A percentile compares a stretch with the other conserved stretches of the same genome.
phyloP scores from a whole-genome alignment of 768 basidiomycete species.

The Strobilomyces dryophilus region DNA sequence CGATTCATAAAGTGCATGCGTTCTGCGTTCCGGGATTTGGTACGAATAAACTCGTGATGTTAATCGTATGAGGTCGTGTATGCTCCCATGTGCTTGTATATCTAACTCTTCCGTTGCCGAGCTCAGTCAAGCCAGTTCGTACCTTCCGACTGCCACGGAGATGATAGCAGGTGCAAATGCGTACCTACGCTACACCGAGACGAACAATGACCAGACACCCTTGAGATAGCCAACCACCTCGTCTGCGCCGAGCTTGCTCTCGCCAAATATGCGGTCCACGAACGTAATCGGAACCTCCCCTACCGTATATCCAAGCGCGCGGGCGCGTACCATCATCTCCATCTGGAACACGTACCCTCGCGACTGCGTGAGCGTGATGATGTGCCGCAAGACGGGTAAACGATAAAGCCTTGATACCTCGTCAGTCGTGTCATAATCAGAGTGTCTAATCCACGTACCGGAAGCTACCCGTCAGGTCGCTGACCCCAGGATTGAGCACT shows the following conservation, averaged over 20 bases:
- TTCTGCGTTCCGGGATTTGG: constrained; percentile 41
- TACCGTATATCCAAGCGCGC: constrained; percentile 76
- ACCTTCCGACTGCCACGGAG: too few relatives aligned
- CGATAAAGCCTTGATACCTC: constrained; percentile 61
- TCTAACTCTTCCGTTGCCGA: too few relatives aligned
- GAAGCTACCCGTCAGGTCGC: constrained; percentile 89
- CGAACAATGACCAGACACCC: constrained; percentile 81
- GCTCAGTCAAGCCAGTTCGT: too few relatives aligned
- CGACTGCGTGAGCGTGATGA: constrained; percentile 80
- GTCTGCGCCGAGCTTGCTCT: constrained; percentile 86
- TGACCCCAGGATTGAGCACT: constrained; percentile 79
- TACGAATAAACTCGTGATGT: constrained; percentile 6
- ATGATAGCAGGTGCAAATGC: background rate
- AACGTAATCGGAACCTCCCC: constrained; percentile 95
- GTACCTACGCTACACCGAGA: constrained; percentile 38
- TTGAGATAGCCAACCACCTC: constrained; percentile 86
- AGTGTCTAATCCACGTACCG: constrained; percentile 43
- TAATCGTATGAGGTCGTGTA: background rate
- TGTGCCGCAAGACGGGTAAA: constrained; percentile 67
- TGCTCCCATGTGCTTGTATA: constrained; percentile 2
- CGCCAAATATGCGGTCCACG: constrained; percentile 90
- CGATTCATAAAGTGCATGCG: constrained; percentile 66
- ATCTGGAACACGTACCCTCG: constrained; percentile 97
- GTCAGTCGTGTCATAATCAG: background rate
- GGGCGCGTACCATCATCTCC: constrained; percentile 95